Base-by-base conservation (phyloP, 495 filamentous ascomycete genomes). In the Penicillium odoratum region DNA sequence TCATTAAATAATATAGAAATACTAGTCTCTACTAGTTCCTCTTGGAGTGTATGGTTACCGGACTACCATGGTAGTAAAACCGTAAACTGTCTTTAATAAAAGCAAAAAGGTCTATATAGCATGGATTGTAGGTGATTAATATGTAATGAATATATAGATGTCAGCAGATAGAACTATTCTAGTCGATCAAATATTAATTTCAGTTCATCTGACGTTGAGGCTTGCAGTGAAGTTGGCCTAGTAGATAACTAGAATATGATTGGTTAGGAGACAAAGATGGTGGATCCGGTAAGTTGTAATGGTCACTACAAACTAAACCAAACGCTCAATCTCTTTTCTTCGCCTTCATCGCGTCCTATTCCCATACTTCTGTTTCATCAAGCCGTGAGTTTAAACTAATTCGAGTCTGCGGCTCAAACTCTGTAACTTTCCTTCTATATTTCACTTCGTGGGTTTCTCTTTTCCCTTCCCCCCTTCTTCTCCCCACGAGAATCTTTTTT, bases 261-360 rank as follows among this genome's bases (percentile, higher is more conserved):
- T 69, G 66, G 66, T 33, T 18, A 21, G 21, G 10, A 1, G 15
- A 15, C 10, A 8, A 34, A 3, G 13, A 49, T 11, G 51, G 56
- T 58, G 60, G 56, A 56, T 45, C 53, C 57, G 42, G 60, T 52
- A 38, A 59, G 62, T 51, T 57, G 59, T 51, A 62, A 61, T 60
- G 56, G 50, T 60, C 61, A 57, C 55, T 68, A 65, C 66, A 72
- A 68, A 74, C 64, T 70, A 64, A 67, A 59, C 56, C 48, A 49
- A 21, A 21, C 55, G 44, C 40, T 59, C 61, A 52, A 59, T 53
- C 48, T 57, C 50, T 57, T 51, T 44, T 54, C 52, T 54, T 50
- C n/a, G 38, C 38, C 38, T 29, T 48, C 33, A 52, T 25, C 47
- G 29, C 36, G 25, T 56, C 50, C 36, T 36, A n/a, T 49, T 16